phyloP scores from a whole-genome alignment of 2,329 filamentous ascomycete genomes.

The Venturia pyrina region DNA sequence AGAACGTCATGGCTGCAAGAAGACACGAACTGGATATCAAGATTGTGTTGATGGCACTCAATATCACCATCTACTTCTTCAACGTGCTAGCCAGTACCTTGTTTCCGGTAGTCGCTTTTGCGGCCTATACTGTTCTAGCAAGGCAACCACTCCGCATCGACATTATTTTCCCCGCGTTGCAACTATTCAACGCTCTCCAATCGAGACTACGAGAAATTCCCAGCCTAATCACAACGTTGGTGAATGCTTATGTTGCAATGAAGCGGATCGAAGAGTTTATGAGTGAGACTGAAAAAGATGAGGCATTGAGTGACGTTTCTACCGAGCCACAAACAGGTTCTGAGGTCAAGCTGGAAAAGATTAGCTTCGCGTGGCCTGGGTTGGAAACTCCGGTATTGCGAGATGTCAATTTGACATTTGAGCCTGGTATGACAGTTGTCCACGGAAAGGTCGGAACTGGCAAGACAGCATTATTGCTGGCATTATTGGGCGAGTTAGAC shows the following conservation, averaged over 20 bases:
- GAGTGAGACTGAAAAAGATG: slow-evolving; percentile 65
- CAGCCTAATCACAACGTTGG: slow-evolving; percentile 59
- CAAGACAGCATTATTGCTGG: slow-evolving; percentile 52
- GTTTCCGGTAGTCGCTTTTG: slow-evolving; percentile 74
- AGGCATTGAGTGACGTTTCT: slow-evolving; percentile 19
- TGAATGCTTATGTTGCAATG: slow-evolving; percentile 75
- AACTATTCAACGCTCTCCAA: slow-evolving; percentile 69
- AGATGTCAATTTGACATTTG: slow-evolving; percentile 44
- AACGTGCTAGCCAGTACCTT: slow-evolving; percentile 63
- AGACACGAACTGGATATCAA: slow-evolving; percentile 57
- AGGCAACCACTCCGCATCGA: slow-evolving; percentile 62
- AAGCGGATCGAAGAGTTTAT: slow-evolving; percentile 78
- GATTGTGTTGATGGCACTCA: slow-evolving; percentile 54
- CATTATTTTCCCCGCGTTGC: slow-evolving; percentile 75
- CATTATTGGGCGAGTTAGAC: slow-evolving; percentile 50
- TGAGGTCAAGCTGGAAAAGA: slow-evolving; percentile 34
- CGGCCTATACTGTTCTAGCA: slow-evolving; percentile 65
- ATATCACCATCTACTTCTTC: slow-evolving; percentile 53
- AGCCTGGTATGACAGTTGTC: slow-evolving; percentile 46
- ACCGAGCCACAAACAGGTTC: slow-evolving; percentile 16
- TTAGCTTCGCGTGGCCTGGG: slow-evolving; percentile 67
- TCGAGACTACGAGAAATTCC: slow-evolving; percentile 65
- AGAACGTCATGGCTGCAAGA: slow-evolving; percentile 56
- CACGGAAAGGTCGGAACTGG: slow-evolving; percentile 51
- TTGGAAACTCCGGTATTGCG: slow-evolving; percentile 41